Conservation (phyloP, 1,284 basidiomycete species). For the Schizophyllum commune region DNA sequence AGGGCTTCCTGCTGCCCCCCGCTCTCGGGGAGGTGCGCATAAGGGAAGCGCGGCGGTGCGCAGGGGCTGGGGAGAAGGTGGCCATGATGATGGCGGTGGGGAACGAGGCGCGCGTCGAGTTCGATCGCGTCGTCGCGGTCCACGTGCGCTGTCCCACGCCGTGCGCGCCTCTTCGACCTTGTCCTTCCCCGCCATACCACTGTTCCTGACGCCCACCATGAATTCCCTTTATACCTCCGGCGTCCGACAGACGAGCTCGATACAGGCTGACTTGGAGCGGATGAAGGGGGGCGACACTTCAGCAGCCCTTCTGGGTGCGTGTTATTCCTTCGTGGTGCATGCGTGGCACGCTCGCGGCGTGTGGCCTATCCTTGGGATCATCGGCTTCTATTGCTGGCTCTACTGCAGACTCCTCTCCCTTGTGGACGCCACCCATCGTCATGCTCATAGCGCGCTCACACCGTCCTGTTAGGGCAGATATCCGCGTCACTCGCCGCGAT, state of each 20-base stretch:
- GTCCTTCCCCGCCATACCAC: slow-evolving; percentile 1
- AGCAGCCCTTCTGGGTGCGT: slow-evolving; percentile 75
- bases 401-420: too few relatives aligned
- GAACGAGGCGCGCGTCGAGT: background rate
- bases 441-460: background rate
- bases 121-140: background rate
- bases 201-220: slow-evolving; percentile 38
- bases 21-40: background rate
- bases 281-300: slow-evolving; percentile 76
- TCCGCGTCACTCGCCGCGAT: slow-evolving; percentile 89
- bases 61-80: slow-evolving; percentile 43
- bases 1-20: background rate
- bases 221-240: slow-evolving; percentile 93
- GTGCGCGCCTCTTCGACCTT: slow-evolving; percentile 4
- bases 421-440: background rate
- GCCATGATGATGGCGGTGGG: slow-evolving; percentile 19
- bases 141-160: background rate
- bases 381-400: background rate
- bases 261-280: slow-evolving; percentile 80
- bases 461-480: slow-evolving; percentile 72
- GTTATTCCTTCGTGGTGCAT: background rate
- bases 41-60: slow-evolving; percentile 35
- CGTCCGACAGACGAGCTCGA: slow-evolving; percentile 82
- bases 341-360: background rate
- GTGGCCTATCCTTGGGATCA: background rate